Evolutionary conservation across 129 eudicot species (phyloP).

Genomic region (Silybum marianum): DNA sequence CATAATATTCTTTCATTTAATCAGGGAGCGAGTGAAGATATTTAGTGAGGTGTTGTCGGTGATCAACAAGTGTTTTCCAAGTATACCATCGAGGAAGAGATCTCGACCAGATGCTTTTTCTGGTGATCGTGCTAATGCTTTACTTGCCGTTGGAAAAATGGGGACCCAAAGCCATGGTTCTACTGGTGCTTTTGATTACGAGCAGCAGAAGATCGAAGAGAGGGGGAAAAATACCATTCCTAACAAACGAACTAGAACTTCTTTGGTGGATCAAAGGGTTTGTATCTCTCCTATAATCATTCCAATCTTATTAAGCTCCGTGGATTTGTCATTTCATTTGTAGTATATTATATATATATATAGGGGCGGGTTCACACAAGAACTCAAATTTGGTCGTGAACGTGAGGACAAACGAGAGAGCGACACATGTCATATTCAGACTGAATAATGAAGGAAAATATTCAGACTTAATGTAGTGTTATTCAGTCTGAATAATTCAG

Average conservation of each 20-base stretch:
- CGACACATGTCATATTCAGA: too few relatives aligned
- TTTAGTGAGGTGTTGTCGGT: constrained; percentile 68
- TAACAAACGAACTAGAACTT: constrained; percentile 81
- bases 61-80: constrained; percentile 72
- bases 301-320: not conserved
- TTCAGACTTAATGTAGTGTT: too few relatives aligned
- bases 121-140: constrained; percentile 50
- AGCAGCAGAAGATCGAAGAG: constrained; percentile 68
- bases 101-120: constrained; percentile 66
- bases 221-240: constrained; percentile 60
- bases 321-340: not conserved
- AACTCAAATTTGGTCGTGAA: too few relatives aligned
- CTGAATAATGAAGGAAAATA: too few relatives aligned
- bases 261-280: constrained; percentile 74
- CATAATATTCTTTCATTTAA: constrained; percentile 19
- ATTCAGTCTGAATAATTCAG: too few relatives aligned
- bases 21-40: constrained; percentile 81
- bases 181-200: constrained; percentile 48
- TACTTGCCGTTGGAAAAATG: constrained; percentile 46
- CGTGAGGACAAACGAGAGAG: too few relatives aligned
- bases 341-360: not conserved
- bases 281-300: constrained; percentile 22
- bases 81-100: constrained; percentile 77
- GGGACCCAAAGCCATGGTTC: constrained; percentile 53
- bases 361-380: too few relatives aligned